These are phyloP conservation scores for Heritiera littoralis DNA, from an alignment of 345 rosid species.

Conservation along the genomic window DNA sequence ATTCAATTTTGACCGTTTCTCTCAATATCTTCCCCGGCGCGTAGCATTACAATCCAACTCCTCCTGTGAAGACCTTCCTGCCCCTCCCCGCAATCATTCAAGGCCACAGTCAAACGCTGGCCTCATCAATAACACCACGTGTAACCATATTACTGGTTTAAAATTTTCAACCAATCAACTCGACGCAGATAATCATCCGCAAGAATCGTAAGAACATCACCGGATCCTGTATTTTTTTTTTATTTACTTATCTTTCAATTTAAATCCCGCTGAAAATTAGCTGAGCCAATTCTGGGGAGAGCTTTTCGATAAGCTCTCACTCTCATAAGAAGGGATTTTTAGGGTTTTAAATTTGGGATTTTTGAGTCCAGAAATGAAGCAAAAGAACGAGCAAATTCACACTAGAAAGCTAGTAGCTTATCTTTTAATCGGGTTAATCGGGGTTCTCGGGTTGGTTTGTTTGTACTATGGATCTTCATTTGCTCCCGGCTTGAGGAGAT, in stretches of 20 bases:
- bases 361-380: conserved; percentile 44
- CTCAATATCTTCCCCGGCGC: background rate
- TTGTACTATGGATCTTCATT: conserved; percentile 73
- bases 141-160: background rate
- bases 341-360: conserved; percentile 13
- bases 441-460: conserved; percentile 64
- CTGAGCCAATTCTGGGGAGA: background rate
- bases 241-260: too few relatives aligned
- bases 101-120: background rate
- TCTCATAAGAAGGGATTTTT: background rate
- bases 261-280: conserved; percentile 8
- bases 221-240: background rate
- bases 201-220: background rate
- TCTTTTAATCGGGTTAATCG: conserved; percentile 56
- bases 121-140: background rate
- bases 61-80: background rate
- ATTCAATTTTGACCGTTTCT: background rate
- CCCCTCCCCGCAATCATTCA: background rate
- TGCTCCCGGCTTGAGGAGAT: conserved; percentile 67
- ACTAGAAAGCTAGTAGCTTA: conserved; percentile 56
- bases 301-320: too few relatives aligned
- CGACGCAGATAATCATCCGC: background rate
- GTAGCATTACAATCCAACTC: background rate
- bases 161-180: background rate
- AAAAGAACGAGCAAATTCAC: conserved; percentile 45